A percentile compares a stretch with the other conserved stretches of the same genome.
phyloP scores from a whole-genome alignment of 2,329 filamentous ascomycete species.

The Diplocarpon rosae region DNA sequence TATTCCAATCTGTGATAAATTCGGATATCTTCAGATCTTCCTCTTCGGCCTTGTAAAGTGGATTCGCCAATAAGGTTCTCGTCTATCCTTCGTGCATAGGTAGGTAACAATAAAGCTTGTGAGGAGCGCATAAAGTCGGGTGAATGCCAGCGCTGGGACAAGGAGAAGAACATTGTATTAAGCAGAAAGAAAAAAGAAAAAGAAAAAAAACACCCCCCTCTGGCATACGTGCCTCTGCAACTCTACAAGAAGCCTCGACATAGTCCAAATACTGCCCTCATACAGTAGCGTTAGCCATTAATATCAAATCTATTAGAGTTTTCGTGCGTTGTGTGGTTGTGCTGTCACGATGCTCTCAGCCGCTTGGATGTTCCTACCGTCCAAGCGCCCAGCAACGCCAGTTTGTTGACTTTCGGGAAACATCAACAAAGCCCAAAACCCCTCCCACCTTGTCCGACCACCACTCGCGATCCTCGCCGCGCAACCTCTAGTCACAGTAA shows the following conservation, averaged over 20 bases:
- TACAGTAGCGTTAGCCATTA: too few relatives aligned
- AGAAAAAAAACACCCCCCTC: too few relatives aligned
- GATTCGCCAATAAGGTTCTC: background rate
- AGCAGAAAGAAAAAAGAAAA: too few relatives aligned
- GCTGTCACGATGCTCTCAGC: background rate
- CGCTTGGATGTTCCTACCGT: constrained; percentile 3
- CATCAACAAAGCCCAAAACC: constrained; percentile 1
- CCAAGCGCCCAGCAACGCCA: constrained; percentile 1
- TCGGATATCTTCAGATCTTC: too few relatives aligned
- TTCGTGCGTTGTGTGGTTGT: background rate
- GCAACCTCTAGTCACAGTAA: background rate
- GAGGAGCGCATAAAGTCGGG: too few relatives aligned
- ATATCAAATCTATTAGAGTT: background rate
- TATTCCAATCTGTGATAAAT: too few relatives aligned
- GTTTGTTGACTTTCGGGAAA: constrained; percentile 4
- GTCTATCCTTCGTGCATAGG: background rate
- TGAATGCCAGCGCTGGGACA: too few relatives aligned
- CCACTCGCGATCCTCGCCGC: background rate
- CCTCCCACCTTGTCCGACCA: constrained; percentile 3
- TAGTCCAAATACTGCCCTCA: too few relatives aligned
- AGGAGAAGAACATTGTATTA: too few relatives aligned
- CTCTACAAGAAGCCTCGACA: too few relatives aligned
- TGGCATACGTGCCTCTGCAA: too few relatives aligned
- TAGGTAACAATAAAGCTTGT: background rate
- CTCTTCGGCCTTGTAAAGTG: too few relatives aligned